A percentile compares a stretch with the other conserved stretches of the same genome.
Conservation (phyloP, 345 rosid genomes). For the Citrus maxima region DNA sequence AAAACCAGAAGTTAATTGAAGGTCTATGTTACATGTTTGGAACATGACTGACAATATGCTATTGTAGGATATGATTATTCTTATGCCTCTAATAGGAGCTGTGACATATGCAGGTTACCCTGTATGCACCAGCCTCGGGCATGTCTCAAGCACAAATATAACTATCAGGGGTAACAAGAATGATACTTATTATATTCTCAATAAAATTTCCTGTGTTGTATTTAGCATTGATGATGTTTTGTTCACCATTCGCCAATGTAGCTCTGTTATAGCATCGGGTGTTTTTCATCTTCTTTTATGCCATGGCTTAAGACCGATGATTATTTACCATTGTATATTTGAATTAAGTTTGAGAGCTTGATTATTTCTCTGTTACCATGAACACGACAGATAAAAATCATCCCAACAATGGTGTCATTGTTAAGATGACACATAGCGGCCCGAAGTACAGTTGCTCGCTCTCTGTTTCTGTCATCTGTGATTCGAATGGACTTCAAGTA, state of each 20-base stretch:
- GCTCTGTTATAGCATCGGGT: not conserved
- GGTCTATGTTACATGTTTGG: not conserved
- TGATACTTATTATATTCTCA: not conserved
- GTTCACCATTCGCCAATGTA: not conserved
- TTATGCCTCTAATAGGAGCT: slow-evolving; percentile 12
- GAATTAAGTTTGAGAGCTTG: slow-evolving; percentile 15
- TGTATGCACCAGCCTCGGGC: slow-evolving; percentile 76
- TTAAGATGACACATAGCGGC: slow-evolving; percentile 56
- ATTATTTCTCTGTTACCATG: slow-evolving; percentile 18
- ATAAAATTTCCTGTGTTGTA: not conserved
- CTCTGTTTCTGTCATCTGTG: slow-evolving; percentile 74
- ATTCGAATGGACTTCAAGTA: slow-evolving; percentile 59
- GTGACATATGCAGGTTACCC: slow-evolving; percentile 65
- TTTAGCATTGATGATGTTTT: not conserved
- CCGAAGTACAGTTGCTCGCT: slow-evolving; percentile 61
- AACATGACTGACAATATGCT: not conserved
- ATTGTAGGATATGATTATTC: not conserved
- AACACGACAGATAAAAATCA: slow-evolving; percentile 54
- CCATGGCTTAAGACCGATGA: not conserved
- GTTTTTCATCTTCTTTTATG: not conserved
- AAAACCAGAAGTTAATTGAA: not conserved
- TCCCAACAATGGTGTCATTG: slow-evolving; percentile 76
- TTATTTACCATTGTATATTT: not conserved
- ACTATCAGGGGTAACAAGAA: slow-evolving; percentile 44
- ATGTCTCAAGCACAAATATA: slow-evolving; percentile 44